phyloP scores from a whole-genome alignment of 495 filamentous ascomycete species.

The Viridothelium virens region DNA sequence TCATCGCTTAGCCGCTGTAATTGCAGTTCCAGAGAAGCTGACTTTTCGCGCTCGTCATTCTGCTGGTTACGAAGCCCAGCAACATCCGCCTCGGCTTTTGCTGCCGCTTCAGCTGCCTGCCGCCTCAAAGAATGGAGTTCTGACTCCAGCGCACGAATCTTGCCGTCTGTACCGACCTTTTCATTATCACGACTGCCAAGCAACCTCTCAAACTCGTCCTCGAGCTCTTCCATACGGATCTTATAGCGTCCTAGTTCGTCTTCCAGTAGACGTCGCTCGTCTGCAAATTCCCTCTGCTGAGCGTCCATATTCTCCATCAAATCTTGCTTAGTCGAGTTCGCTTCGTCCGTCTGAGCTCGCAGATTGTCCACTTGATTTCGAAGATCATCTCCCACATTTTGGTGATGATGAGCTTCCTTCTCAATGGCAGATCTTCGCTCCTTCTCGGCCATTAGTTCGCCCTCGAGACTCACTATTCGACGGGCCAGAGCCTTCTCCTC shows the following conservation, averaged over 20 bases:
- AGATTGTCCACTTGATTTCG: constrained; percentile 46
- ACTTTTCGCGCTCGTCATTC: constrained; percentile 47
- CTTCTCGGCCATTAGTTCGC: constrained; percentile 57
- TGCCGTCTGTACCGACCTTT: constrained; percentile 58
- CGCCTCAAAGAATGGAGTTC: constrained; percentile 50
- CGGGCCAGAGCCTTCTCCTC: constrained; percentile 60
- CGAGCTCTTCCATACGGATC: constrained; percentile 70
- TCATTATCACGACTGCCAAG: constrained; percentile 78
- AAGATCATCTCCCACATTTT: constrained; percentile 46
- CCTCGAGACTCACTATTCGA: constrained; percentile 70
- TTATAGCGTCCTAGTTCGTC: constrained; percentile 67
- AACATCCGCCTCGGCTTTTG: constrained; percentile 47
- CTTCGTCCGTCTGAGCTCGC: constrained; percentile 59
- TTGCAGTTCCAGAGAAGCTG: constrained; percentile 26
- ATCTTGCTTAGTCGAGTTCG: constrained; percentile 84
- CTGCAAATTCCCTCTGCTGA: constrained; percentile 76
- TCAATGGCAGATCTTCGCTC: constrained; percentile 48
- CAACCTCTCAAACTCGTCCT: constrained; percentile 81
- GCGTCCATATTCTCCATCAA: constrained; percentile 91
- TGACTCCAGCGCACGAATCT: constrained; percentile 56
- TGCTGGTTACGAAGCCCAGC: constrained; percentile 47
- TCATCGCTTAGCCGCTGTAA: constrained; percentile 36
- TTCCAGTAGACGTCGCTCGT: constrained; percentile 73
- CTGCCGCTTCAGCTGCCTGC: constrained; percentile 41
- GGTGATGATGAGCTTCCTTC: constrained; percentile 50